Base-by-base conservation (phyloP, 176 grass and related monocot species). In the Oryza rufipogon region DNA sequence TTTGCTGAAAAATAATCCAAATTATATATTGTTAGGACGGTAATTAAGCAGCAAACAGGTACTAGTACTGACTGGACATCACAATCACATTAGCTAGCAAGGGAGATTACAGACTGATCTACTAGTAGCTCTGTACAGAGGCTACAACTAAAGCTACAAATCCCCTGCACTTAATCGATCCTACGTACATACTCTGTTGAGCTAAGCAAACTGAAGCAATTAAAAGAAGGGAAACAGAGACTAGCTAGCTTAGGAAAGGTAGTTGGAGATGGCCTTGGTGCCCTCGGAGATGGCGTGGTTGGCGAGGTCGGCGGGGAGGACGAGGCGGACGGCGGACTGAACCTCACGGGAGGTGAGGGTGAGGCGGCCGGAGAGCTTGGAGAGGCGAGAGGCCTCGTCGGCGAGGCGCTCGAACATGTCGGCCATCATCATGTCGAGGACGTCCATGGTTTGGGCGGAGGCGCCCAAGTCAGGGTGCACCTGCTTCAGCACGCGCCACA, bases 401-500 rank as follows among this genome's bases (percentile, higher is more conserved):
- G 92, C 92, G 6, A 97, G 84, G 9, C 92, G 84, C 84, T 97
- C 91, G 73, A 97, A 97, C 90, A 97, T 90, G 87, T 95, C 95
- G 1, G 82, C 85, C 91, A 98, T 93, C 89, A 95, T 86, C 82
- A 89, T 91, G 87, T 92, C 92, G 16, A 95, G 81, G 44, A 93
- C 91, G 65, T 83, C 79, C 95, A 98, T 98, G 34, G 92, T 85
- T 70, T 38, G 52, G 13, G 84, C 75, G 2, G 92, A 95, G 78
- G 86, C 48, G 17, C 87, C 91, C 76, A 95, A 23, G 19, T 80
- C 91, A 13, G 92, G 92, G 82, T 93, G 95, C 82, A 98, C 92
- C 85, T 98, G 95, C 91, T 93, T 98, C 85, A 98, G 79, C 87
- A 98, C 92, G 6, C 85, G 81, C 85, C 89, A 98, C 86, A 98